These are phyloP conservation scores for Kluyveromyces dobzhanskii DNA, from an alignment of 805 yeast species.

Conservation along the genomic window DNA sequence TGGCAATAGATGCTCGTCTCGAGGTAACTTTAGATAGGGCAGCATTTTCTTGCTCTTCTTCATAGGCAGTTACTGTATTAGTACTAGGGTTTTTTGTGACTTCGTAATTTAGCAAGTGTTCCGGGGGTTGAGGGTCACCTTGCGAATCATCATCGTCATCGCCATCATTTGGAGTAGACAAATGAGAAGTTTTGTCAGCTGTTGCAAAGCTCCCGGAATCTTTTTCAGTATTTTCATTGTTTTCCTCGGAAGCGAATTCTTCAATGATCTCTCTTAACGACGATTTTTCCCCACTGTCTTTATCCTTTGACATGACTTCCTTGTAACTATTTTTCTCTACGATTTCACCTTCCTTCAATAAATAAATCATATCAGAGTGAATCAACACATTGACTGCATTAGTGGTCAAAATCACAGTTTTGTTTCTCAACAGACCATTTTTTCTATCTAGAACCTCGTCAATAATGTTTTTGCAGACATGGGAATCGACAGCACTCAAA, in stretches of 20 bases:
- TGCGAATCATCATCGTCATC: conserved; percentile 16
- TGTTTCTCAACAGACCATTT: conserved; percentile 40
- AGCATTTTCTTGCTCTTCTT: conserved; percentile 4
- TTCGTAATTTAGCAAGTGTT: conserved; percentile 8
- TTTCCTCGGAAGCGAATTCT: conserved; percentile 24
- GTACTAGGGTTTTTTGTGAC: background rate
- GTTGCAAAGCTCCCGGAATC: background rate
- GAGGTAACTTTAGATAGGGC: conserved; percentile 12
- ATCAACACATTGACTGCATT: conserved; percentile 47
- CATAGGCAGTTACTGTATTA: conserved; percentile 5
- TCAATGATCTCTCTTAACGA: conserved; percentile 26
- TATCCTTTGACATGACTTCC: conserved; percentile 33
- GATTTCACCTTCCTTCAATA: conserved; percentile 46
- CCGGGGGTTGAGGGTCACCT: conserved; percentile 16
- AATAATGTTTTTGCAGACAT: conserved; percentile 51
- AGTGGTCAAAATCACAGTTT: conserved; percentile 50
- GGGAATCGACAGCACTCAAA: conserved; percentile 65
- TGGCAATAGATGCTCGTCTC: conserved; percentile 58
- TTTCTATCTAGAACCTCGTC: conserved; percentile 37
- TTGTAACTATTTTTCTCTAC: conserved; percentile 50
- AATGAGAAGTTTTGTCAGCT: conserved; percentile 9
- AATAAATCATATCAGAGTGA: conserved; percentile 52
- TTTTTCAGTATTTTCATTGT: conserved; percentile 9
- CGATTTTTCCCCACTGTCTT: conserved; percentile 12
- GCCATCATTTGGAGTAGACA: conserved; percentile 5